phyloP scores from a whole-genome alignment of 2,329 filamentous ascomycete species.

The Karstenula rhodostoma region DNA sequence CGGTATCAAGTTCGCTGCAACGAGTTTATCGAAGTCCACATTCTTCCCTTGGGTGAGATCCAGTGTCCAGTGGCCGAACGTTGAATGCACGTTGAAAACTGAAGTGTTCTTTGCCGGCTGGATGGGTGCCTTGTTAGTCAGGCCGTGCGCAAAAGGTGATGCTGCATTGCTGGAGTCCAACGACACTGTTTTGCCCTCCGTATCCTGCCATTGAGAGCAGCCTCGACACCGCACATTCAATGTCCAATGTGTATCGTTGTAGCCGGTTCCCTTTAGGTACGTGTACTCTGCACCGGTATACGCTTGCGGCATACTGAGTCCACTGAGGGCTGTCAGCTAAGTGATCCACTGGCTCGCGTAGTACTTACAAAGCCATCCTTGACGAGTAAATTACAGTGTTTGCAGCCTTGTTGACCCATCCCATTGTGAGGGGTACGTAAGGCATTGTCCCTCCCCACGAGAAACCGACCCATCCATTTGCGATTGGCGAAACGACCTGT shows the following conservation, averaged over 20 bases:
- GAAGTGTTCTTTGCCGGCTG: conserved; percentile 42
- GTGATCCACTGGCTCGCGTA: background rate
- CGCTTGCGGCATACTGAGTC: conserved; percentile 38
- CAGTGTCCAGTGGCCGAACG: conserved; percentile 38
- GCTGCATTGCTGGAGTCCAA: conserved; percentile 29
- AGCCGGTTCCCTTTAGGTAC: conserved; percentile 42
- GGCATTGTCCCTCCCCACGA: conserved; percentile 62
- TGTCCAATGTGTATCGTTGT: conserved; percentile 43
- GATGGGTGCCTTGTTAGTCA: conserved; percentile 26
- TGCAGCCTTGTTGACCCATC: conserved; percentile 54
- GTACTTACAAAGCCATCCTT: conserved; percentile 56
- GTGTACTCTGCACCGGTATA: conserved; percentile 37
- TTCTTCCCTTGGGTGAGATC: conserved; percentile 37
- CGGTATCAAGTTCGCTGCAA: conserved; percentile 33
- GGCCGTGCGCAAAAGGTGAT: conserved; percentile 36
- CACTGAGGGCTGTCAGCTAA: conserved; percentile 27
- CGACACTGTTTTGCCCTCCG: conserved; percentile 31
- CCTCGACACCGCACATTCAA: conserved; percentile 42
- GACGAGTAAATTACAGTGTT: conserved; percentile 52
- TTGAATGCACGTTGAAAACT: conserved; percentile 40
- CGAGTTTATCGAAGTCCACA: conserved; percentile 32
- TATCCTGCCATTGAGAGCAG: conserved; percentile 40
- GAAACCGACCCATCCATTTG: conserved; percentile 58
- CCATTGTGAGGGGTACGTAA: conserved; percentile 57
- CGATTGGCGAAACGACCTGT: conserved; percentile 55